Base-by-base conservation (phyloP, 2,329 filamentous ascomycete species). In the Keithomyces neogunnii region DNA sequence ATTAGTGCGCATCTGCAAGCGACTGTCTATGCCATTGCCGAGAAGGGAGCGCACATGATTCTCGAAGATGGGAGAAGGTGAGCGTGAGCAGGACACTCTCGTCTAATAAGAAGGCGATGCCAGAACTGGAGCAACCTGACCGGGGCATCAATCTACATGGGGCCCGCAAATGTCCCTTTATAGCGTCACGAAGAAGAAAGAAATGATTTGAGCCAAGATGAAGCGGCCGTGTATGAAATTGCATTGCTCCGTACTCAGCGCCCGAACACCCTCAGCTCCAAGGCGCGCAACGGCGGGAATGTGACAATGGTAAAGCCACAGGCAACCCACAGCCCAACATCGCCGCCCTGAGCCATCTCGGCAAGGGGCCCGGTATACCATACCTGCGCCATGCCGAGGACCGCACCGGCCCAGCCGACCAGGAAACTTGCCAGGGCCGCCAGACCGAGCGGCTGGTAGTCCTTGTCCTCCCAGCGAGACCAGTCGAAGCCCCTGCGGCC, bases 301-400 rank as follows among this genome's bases (percentile, higher is more conserved):
- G 56, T 47, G 1, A 67, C 64, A 59, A 88, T 84, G 1, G 70
- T 73, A 62, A 88, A 87, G 0, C 74, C 84, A 46, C 87, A 63
- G 63, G 87, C 84, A 56, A 88, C 82, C 3, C 72, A 73, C 35
- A 75, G 64, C 26, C 79, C 80, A 47, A 67, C 70, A 30, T 67
- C 71, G 60, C 51, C 71, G 65, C 40, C 81, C 75, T 50, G 55
- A 2, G 82, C 82, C 32, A 79, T 69, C 60, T 69, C 62, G 0
- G 79, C 79, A 55, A 83, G 74, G 0, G 79, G 79, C 0, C 80
- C 80, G 3, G 73, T 72, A 50, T 76, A 83, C 78, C 79, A 83
- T 1, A 71, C 74, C 59, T 81, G 77, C 2, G 69, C 73, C 75
- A 83, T 82, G 5, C 76, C 75, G 0, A 80, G 76, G 2, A 83